These are phyloP conservation scores for Physocladia obscura DNA, from an alignment of 192 early-diverging fungal species.

Conservation along the genomic window DNA sequence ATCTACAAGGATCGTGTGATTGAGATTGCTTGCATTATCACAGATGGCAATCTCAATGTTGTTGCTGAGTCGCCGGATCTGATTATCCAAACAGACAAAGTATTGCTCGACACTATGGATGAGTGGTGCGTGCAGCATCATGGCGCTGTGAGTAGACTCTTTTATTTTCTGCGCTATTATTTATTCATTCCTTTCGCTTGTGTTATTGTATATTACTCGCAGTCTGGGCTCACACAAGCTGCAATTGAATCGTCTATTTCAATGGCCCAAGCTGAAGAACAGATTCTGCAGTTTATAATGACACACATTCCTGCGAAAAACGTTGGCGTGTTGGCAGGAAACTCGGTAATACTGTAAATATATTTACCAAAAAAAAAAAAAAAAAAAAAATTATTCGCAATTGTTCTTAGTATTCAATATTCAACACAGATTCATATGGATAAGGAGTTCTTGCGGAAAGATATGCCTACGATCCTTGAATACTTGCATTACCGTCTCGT, in stretches of 20 bases:
- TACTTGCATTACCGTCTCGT: slow-evolving; percentile 78
- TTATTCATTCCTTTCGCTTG: not conserved
- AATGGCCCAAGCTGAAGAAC: slow-evolving; percentile 66
- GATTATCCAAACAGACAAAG: slow-evolving; percentile 40
- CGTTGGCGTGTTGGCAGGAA: slow-evolving; percentile 80
- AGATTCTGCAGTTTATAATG: slow-evolving; percentile 75
- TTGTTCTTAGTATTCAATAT: not conserved
- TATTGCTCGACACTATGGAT: slow-evolving; percentile 83
- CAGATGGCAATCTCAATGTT: slow-evolving; percentile 82
- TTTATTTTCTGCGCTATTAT: not conserved
- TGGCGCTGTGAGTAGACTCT: slow-evolving; percentile 51
- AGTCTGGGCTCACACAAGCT: slow-evolving; percentile 72
- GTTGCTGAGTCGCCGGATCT: slow-evolving; percentile 58
- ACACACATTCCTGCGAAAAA: slow-evolving; percentile 61
- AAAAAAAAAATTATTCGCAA: not conserved
- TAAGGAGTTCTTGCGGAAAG: slow-evolving; percentile 75
- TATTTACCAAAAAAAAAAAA: no score
- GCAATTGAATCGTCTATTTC: slow-evolving; percentile 69
- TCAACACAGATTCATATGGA: slow-evolving; percentile 76
- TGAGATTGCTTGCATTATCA: slow-evolving; percentile 81
- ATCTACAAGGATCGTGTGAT: slow-evolving; percentile 42
- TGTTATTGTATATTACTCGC: slow-evolving; percentile 36
- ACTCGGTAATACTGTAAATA: no score
- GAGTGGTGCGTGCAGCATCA: slow-evolving; percentile 89
- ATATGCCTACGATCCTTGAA: slow-evolving; percentile 74